Conservation (phyloP, 345 rosid species). For the Theobroma cacao region DNA sequence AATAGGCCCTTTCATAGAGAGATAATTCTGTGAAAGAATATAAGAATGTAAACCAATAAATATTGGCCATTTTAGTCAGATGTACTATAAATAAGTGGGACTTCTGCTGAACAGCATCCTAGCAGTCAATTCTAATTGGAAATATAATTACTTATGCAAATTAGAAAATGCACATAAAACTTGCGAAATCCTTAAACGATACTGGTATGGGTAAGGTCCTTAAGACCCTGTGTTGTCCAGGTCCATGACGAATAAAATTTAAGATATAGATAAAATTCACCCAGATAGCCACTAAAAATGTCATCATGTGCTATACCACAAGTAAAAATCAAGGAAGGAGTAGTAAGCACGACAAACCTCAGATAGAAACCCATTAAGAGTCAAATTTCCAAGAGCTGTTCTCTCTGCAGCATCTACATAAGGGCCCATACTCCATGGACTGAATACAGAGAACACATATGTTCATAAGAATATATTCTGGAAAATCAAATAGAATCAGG, state of each 20-base stretch:
- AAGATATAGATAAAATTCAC: background rate
- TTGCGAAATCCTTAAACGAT: background rate
- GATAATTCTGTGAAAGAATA: background rate
- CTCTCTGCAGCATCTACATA: constrained; percentile 69
- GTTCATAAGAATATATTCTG: background rate
- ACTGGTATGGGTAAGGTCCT: background rate
- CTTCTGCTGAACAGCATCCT: background rate
- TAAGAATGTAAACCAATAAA: background rate
- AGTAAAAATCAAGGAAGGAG: background rate
- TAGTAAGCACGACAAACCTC: constrained; percentile 43
- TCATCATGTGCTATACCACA: background rate
- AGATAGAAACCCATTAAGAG: constrained; percentile 64
- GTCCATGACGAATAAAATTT: background rate
- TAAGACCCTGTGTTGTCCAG: background rate
- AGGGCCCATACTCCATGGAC: constrained; percentile 72
- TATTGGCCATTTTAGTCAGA: background rate
- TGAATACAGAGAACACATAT: constrained; percentile 31
- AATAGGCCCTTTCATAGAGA: background rate
- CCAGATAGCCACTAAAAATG: background rate
- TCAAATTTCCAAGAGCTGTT: constrained; percentile 56
- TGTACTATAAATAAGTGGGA: background rate
- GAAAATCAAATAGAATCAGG: background rate
- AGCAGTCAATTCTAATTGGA: background rate
- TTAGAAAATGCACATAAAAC: background rate
- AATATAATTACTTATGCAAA: background rate